phyloP scores from a whole-genome alignment of 2,329 filamentous ascomycete species.

The Zymoseptoria brevis region DNA sequence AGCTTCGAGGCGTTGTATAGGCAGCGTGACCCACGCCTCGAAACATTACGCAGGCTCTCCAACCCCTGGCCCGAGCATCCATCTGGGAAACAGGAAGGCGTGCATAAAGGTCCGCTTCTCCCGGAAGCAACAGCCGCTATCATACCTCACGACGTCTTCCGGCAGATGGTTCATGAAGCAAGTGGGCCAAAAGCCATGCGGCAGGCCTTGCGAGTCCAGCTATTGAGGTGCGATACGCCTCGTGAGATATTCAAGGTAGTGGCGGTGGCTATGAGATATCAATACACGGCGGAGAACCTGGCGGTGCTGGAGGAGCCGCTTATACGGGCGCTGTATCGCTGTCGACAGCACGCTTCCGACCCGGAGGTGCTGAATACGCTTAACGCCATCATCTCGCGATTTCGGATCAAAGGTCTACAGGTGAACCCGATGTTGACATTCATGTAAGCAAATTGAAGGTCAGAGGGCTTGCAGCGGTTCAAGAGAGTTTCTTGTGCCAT shows the following conservation, averaged over 20 bases:
- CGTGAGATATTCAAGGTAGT: slow-evolving; percentile 25
- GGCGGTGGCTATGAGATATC: slow-evolving; percentile 23
- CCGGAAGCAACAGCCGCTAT: slow-evolving; percentile 14
- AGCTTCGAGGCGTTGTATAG: slow-evolving; percentile 20
- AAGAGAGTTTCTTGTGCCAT: no score
- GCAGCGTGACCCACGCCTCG: slow-evolving; percentile 15
- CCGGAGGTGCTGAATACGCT: slow-evolving; percentile 21
- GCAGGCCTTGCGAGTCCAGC: slow-evolving; percentile 22
- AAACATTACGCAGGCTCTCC: slow-evolving; percentile 18
- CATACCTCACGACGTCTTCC: slow-evolving; percentile 21
- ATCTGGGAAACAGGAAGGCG: not conserved
- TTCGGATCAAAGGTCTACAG: slow-evolving; percentile 17
- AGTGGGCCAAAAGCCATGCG: slow-evolving; percentile 16
- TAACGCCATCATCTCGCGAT: slow-evolving; percentile 22
- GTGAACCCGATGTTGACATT: slow-evolving; percentile 17
- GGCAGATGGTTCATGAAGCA: slow-evolving; percentile 15
- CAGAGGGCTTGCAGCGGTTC: no score
- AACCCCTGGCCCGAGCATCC: slow-evolving; percentile 20
- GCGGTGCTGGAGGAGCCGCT: slow-evolving; percentile 21
- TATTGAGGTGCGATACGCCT: slow-evolving; percentile 23
- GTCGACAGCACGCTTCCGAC: slow-evolving; percentile 25
- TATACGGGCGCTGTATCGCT: slow-evolving; percentile 28
- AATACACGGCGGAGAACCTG: slow-evolving; percentile 14
- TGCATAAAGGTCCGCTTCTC: slow-evolving; percentile 2
- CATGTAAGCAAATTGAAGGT: slow-evolving; percentile 3